Base-by-base conservation (phyloP, 2,329 filamentous ascomycete species). In the Sphaerulina vaccinii region DNA sequence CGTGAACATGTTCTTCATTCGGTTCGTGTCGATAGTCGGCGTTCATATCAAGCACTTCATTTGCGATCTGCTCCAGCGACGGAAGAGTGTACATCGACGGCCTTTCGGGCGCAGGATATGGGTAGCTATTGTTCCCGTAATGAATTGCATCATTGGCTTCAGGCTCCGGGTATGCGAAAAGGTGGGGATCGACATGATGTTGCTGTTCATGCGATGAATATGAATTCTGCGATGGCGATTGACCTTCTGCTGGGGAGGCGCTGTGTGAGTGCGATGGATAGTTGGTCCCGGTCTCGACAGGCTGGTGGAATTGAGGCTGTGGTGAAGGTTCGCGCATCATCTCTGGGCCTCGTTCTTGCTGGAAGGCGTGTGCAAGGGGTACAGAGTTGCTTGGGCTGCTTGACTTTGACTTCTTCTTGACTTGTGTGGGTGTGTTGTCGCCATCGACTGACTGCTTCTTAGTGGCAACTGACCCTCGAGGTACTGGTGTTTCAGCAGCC, bases 401-500 rank as follows among this genome's bases (percentile, higher is more conserved):
- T 21, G 57, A 33, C 23, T 59, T 61, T 2, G 52, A 24, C 39
- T 62, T 63, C 54, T 65, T 62, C 40, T 61, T 63, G 5, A 55
- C 41, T 21, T 62, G 60, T 8, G 54, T 46, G 19, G 62, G 61
- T 35, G 62, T 66, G 37, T 56, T 58, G 13, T 61, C 62, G 4
- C 75, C 77, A 48, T 70, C 72, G 4, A 69, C 66, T 35, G 73
- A 69, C 29, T 79, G 74, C 54, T 80, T 77, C 65, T 83, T 83
- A 33, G 74, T 70, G n/a, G 75, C 74, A n/a, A 71, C 72, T 24
- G 78, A 77, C 11, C 79, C 80, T 55, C 82, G 75, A 35, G 82
- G 81, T 35, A 83, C 78, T 2, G 81, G 80, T 19, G 78, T 73
- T 62, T 85, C 82, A 44, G 80, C 79, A 2, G 81, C 80, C 63